Evolutionary conservation across 768 basidiomycete species (phyloP), one percentile per base, ranked within the genome.

Genomic region (Mrakia frigida): DNA sequence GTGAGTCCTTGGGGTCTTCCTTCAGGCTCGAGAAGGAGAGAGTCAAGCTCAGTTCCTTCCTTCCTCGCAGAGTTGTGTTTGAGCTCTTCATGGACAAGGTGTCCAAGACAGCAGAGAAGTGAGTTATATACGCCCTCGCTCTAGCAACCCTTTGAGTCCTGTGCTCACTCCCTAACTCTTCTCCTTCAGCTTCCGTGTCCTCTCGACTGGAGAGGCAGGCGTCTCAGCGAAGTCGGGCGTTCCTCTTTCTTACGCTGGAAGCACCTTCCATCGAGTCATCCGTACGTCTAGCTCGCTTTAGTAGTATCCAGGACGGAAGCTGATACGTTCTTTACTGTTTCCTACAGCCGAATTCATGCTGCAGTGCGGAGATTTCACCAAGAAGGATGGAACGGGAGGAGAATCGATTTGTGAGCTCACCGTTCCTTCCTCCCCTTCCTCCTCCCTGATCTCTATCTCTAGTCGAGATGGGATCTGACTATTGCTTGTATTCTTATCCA

Each of bases 121-220:
- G 13, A 74, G 16, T 13, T 50, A 3, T 21, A 9, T 46, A 35
- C 14, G 16, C n/a, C 16, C 39, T 9, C 9, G n/a, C n/a, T n/a
- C n/a, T n/a, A n/a, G n/a, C n/a, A n/a, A n/a, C 50, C 46, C 33
- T 2, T 46, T 11, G 43, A 46, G 9, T 14, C 14, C 6, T 50
- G 6, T 33, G 25, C 74, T 69, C 16, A 14, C 1, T 35, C 3
- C 3, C 11, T 23, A 25, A 5, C 25, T 52, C 14, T 23, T 13
- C 13, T 70, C n/a, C 33, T 25, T 6, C 56, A 95, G 93, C 84
- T 95, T 95, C 82, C 88, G 93, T 61, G 88, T 89, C 4, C 85
- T 96, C 72, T 93, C 91, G 82, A 95, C 93, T 0, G 94, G 94
- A 13, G 91, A 93, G 82, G 89, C 88, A 80, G 94, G 93, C 6